These are phyloP conservation scores for Violaceomyces palustris DNA, from an alignment of 1,284 basidiomycete species.

Conservation along the genomic window DNA sequence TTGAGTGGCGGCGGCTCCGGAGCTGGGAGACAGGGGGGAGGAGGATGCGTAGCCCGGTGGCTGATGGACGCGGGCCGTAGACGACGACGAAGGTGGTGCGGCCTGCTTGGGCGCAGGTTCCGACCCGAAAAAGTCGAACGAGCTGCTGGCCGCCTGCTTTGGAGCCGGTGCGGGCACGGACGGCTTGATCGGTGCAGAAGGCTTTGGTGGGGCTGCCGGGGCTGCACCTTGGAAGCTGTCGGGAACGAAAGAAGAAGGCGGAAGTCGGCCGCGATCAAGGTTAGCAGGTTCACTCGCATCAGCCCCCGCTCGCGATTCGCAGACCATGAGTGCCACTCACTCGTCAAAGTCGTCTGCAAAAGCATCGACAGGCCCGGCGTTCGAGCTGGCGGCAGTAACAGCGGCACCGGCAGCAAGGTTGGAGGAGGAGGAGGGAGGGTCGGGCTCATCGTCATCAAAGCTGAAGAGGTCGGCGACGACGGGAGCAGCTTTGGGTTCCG, in stretches of 20 bases:
- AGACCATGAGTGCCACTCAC: no score
- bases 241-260: no score
- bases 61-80: no score
- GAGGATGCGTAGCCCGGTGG: no score
- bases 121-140: slow-evolving; percentile 59
- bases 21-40: no score
- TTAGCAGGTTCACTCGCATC: background rate
- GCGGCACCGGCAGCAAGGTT: slow-evolving; percentile 35
- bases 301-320: no score
- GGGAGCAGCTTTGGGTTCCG: slow-evolving; percentile 50
- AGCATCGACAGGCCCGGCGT: slow-evolving; percentile 8
- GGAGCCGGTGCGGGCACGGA: slow-evolving; percentile 56
- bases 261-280: background rate
- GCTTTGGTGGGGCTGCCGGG: slow-evolving; percentile 1
- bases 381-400: slow-evolving; percentile 8
- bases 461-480: slow-evolving; percentile 69
- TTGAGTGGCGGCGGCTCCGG: no score
- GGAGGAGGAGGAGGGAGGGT: slow-evolving; percentile 54
- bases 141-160: slow-evolving; percentile 59
- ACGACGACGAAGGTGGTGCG: no score
- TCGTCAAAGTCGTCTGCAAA: slow-evolving; percentile 47
- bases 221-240: slow-evolving; percentile 34
- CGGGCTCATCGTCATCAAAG: slow-evolving; percentile 66
- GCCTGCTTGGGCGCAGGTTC: slow-evolving; percentile 11
- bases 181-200: background rate